phyloP scores from a whole-genome alignment of 768 basidiomycete genomes.

The Phlebiopsis flavidoalba region DNA sequence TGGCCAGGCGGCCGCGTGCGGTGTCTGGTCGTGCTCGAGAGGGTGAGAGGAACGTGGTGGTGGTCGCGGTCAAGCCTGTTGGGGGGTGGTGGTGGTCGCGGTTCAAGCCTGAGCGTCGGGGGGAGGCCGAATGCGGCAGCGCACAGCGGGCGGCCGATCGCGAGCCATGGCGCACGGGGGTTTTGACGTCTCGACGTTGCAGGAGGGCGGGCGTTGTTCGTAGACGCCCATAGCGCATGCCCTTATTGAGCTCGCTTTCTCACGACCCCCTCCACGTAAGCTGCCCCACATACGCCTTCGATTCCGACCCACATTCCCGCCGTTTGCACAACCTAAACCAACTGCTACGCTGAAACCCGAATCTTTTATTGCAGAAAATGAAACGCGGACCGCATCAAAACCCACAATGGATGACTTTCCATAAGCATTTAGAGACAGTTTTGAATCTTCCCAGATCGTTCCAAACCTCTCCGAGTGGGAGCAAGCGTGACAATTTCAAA shows the following conservation, averaged over 20 bases:
- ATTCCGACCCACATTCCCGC: too few relatives aligned
- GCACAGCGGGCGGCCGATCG: constrained; percentile 4
- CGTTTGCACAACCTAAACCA: too few relatives aligned
- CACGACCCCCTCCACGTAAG: not conserved
- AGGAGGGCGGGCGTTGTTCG: not conserved
- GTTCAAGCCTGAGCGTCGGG: not conserved
- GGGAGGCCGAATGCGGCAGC: not conserved
- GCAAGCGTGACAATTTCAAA: too few relatives aligned
- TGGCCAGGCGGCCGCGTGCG: not conserved
- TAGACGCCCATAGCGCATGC: not conserved
- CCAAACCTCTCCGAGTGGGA: too few relatives aligned
- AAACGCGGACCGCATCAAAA: too few relatives aligned
- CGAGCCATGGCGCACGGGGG: not conserved
- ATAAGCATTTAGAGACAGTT: too few relatives aligned
- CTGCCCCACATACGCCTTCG: not conserved
- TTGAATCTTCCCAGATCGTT: too few relatives aligned
- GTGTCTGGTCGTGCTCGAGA: not conserved
- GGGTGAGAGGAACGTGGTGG: not conserved
- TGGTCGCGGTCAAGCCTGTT: constrained; percentile 4
- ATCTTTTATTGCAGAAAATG: too few relatives aligned
- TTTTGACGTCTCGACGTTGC: constrained; percentile 1
- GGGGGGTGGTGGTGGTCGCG: constrained; percentile 4
- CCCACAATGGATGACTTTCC: too few relatives aligned
- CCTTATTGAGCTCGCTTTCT: not conserved
- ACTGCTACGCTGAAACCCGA: too few relatives aligned